Base-by-base conservation (phyloP, 192 early-diverging fungal genomes). In the Helicostylum pulchrum region DNA sequence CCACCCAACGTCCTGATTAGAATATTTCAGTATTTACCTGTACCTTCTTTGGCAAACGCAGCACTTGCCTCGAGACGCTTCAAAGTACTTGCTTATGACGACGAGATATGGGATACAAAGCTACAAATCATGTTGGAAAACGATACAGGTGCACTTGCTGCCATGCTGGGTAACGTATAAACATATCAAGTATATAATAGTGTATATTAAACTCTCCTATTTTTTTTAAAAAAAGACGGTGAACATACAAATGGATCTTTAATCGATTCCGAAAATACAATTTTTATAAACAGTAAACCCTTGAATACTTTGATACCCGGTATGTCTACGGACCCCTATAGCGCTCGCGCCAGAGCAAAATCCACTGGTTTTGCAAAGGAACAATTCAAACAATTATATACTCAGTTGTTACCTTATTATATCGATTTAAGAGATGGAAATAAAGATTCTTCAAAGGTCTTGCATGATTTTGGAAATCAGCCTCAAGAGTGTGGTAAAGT, bases 61-160 rank as follows among this genome's bases (percentile, higher is more conserved):
- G 89, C 91, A 0, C 65, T 78, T 58, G 80, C 77, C 23, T 88
- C 85, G 31, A 79, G 91, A 34, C 80, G 90, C 0, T 83, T 88
- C 67, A 93, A 93, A 68, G 86, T 93, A 44, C 78, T 93, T 32
- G 83, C 76, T 15, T 91, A 92, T 74, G 82, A 84, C 31, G 89
- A 93, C 66, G 87, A 84, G 42, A 83, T 93, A 61, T 93, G 85
- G 78, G 82, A 87, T 47, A 75, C 68, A 3, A 90, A 90, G 65
- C 72, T 93, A 15, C 61, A 68, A 26, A 64, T 20, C 21, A 52
- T 67, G 63, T 14, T 62, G 20, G 26, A 58, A 39, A 47, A 44
- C 30, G 61, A 70, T 43, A 70, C 52, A 23, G 68, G 68, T 11
- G 51, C 44, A 11, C 36, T 70, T 45, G 61, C 61, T 11, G 45